A percentile compares a stretch with the other conserved stretches of the same genome.
Conservation (phyloP, 2,329 filamentous ascomycete species). For the Trichophyton simii region DNA sequence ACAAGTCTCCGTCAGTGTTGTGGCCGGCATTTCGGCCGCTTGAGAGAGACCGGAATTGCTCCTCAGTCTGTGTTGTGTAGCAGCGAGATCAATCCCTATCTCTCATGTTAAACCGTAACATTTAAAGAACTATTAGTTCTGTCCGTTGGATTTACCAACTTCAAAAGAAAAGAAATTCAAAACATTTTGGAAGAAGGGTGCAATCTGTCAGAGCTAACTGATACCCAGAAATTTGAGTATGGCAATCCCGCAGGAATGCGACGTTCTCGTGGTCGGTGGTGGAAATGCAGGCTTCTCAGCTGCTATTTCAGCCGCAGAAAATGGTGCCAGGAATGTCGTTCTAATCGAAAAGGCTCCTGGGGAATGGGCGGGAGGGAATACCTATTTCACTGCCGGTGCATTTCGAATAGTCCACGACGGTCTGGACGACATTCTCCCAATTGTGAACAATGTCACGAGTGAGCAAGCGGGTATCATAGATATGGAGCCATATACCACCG, state of each 20-base stretch:
- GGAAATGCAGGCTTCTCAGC: constrained; percentile 54
- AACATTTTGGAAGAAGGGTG: no score
- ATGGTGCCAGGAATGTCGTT: constrained; percentile 36
- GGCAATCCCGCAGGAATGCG: constrained; percentile 12
- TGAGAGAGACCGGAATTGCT: not conserved
- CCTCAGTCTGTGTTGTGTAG: not conserved
- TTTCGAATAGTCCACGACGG: constrained; percentile 47
- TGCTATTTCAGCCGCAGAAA: constrained; percentile 44
- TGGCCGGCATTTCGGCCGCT: not conserved
- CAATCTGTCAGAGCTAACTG: not conserved
- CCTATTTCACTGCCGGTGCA: constrained; percentile 53
- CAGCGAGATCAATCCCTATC: not conserved
- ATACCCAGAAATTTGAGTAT: not conserved
- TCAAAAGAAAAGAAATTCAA: not conserved
- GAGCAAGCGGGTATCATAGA: constrained; percentile 42
- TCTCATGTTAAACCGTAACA: not conserved
- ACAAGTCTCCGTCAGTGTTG: not conserved
- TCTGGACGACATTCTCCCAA: constrained; percentile 44
- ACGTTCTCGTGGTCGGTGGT: constrained; percentile 44
- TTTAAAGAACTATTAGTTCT: not conserved
- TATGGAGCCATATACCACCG: constrained; percentile 43
- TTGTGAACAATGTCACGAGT: constrained; percentile 47
- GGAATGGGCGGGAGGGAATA: constrained; percentile 51
- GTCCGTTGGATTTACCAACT: not conserved
- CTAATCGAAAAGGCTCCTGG: constrained; percentile 49